Evolutionary conservation across 768 basidiomycete species (phyloP).

Genomic region (Porphyrellus cyaneotinctus): DNA sequence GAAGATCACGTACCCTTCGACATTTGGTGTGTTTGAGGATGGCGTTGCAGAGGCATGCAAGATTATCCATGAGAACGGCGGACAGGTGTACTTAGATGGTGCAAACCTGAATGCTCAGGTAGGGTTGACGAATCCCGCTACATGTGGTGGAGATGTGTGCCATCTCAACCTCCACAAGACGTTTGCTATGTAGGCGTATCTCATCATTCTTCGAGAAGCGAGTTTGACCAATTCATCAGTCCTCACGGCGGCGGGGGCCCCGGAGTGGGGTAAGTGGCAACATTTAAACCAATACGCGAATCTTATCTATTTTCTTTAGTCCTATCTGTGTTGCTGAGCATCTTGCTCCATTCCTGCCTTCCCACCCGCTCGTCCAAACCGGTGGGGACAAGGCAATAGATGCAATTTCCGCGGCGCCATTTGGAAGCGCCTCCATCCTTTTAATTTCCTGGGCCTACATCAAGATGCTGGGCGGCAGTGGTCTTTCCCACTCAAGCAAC

Average conservation of each 20-base stretch:
- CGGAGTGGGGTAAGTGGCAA: constrained; percentile 72
- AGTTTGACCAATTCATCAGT: constrained; percentile 35
- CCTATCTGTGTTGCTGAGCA: constrained; percentile 95
- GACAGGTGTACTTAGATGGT: constrained; percentile 95
- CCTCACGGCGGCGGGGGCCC: constrained; percentile 98
- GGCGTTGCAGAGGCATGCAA: constrained; percentile 87
- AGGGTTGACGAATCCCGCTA: constrained; percentile 87
- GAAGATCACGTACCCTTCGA: constrained; percentile 94
- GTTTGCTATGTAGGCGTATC: constrained; percentile 74
- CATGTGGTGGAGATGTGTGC: constrained; percentile 97
- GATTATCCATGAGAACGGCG: constrained; percentile 91
- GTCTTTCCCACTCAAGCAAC: constrained; percentile 81
- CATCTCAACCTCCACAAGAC: constrained; percentile 99
- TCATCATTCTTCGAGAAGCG: background rate
- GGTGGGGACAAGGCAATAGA: constrained; percentile 72
- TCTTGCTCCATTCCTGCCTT: constrained; percentile 90
- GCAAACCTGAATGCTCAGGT: constrained; percentile 95
- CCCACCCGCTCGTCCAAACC: constrained; percentile 69
- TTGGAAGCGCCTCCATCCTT: constrained; percentile 91
- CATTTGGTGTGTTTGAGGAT: constrained; percentile 95
- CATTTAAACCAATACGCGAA: background rate
- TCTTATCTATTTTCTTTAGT: constrained; percentile 31
- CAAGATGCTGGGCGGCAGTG: constrained; percentile 97
- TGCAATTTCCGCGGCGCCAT: constrained; percentile 89
- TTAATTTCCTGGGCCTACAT: constrained; percentile 99